Evolutionary conservation across 495 filamentous ascomycete genomes (phyloP).

Genomic region (Hyaloscypha finlandica): DNA sequence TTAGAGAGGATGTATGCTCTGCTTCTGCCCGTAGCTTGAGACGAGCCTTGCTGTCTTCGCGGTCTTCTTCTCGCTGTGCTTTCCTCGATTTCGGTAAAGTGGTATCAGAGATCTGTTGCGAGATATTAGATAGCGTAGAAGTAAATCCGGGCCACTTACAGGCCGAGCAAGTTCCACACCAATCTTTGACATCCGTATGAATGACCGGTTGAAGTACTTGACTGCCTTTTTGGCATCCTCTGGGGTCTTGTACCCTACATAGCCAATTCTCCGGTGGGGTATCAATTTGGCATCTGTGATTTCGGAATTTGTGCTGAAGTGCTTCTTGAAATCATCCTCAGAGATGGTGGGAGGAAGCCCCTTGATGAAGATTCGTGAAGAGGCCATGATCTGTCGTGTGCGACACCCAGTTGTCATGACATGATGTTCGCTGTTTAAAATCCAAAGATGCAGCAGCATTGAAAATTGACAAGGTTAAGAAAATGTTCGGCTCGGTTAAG

Average conservation of each 20-base stretch:
- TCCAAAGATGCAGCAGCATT: neutral
- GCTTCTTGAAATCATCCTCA: constrained; percentile 78
- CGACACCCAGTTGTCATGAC: neutral
- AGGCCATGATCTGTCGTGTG: constrained; percentile 41
- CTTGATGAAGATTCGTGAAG: constrained; percentile 90
- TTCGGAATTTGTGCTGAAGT: constrained; percentile 72
- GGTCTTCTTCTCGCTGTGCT: constrained; percentile 31
- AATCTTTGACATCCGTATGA: constrained; percentile 96
- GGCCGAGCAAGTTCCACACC: constrained; percentile 86
- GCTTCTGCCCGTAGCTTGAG: constrained; percentile 28
- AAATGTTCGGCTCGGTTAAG: neutral
- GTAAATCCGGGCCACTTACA: constrained; percentile 48
- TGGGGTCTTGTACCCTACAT: constrained; percentile 87
- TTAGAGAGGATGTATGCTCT: constrained; percentile 29
- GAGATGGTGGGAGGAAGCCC: constrained; percentile 74
- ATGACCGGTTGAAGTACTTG: constrained; percentile 92
- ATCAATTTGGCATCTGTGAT: constrained; percentile 92
- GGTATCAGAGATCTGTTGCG: constrained; percentile 32
- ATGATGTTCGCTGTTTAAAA: neutral
- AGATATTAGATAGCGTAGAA: constrained; percentile 1
- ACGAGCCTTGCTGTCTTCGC: constrained; percentile 22
- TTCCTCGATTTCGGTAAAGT: constrained; percentile 34
- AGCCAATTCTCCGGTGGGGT: constrained; percentile 86
- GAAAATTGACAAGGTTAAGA: neutral
- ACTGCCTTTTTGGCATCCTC: constrained; percentile 80